Base-by-base conservation (phyloP, 1,284 basidiomycete genomes). In the Vanrija sp. region DNA sequence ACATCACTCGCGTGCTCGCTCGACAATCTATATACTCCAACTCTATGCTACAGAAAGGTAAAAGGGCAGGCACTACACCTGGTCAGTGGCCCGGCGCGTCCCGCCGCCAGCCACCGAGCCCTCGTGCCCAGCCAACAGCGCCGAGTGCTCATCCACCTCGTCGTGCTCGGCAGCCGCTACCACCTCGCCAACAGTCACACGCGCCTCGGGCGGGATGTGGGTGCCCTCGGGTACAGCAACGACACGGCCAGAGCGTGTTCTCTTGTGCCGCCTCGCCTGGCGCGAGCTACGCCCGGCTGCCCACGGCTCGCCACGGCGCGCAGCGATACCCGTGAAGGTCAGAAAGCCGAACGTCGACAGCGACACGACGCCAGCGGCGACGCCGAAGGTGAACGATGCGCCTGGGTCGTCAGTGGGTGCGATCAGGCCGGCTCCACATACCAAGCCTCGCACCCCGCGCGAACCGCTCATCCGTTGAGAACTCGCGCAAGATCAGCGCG, bases 251-350 rank as follows among this genome's bases (percentile, higher is more conserved):
- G 70, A 73, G 19, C 67, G 63, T 2, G 75, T 75, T 24, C 75
- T 64, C 24, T 69, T 63, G 53, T 76, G 73, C 49, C 68, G 57
- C 10, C 67, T 61, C 2, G 69, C 66, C 49, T 66, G 60, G 9
- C 63, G 54, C 2, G 70, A 72, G 3, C 70, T 72, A 44, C 67
- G 68, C 8, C 75, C 75, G 2, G 71, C 75, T 3, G 75, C 75
- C 75, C 75, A 76, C 20, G 66, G 65, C 57, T 71, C 65, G 18
- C 75, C 75, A 25, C 69, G 68, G 27, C 72, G 63, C 18, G 75
- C 75, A n/a, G 72, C 67, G n/a, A 73, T 45, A 35, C 71, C 75
- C 1, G 73, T 73, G 50, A 71, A 72, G 0, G 75, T 72, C 18
- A 76, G 56, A 31, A 72, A 59, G 12, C 66, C 49, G 9, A 69